Evolutionary conservation across 2,329 filamentous ascomycete genomes (phyloP).

Genomic region (Helicocarpus griseus): DNA sequence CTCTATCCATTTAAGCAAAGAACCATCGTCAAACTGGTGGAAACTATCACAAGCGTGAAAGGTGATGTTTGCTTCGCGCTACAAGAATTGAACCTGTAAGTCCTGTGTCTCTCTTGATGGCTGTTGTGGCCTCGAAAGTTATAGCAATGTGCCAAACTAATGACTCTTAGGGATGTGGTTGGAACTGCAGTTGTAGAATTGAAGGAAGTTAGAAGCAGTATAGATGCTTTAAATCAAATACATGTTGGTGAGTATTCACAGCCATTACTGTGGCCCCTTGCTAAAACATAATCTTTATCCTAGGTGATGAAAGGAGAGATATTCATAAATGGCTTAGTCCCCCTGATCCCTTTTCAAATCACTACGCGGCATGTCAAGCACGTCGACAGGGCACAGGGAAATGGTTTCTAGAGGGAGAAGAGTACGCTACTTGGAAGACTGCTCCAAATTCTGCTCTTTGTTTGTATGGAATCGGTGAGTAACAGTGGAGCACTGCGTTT

Average conservation of each 20-base stretch:
- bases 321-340: conserved; percentile 9
- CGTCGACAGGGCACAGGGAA: conserved; percentile 24
- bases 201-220: neutral
- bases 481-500: neutral
- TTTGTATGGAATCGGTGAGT: conserved; percentile 27
- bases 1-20: neutral
- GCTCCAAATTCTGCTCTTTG: conserved; percentile 23
- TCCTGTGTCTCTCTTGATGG: too few species aligned
- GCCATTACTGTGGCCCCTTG: neutral
- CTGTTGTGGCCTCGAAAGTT: too few species aligned
- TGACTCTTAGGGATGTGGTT: neutral
- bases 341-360: conserved; percentile 27
- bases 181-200: neutral
- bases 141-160: neutral
- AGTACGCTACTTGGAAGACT: conserved; percentile 24
- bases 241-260: neutral
- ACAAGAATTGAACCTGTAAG: neutral
- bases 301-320: neutral
- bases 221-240: neutral
- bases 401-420: conserved; percentile 25
- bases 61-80: neutral
- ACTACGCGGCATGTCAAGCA: conserved; percentile 21
- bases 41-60: neutral
- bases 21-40: neutral
- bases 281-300: neutral